Evolutionary conservation across 345 rosid species (phyloP), one percentile per base, ranked within the genome.

Genomic region (Citrus trifoliata): DNA sequence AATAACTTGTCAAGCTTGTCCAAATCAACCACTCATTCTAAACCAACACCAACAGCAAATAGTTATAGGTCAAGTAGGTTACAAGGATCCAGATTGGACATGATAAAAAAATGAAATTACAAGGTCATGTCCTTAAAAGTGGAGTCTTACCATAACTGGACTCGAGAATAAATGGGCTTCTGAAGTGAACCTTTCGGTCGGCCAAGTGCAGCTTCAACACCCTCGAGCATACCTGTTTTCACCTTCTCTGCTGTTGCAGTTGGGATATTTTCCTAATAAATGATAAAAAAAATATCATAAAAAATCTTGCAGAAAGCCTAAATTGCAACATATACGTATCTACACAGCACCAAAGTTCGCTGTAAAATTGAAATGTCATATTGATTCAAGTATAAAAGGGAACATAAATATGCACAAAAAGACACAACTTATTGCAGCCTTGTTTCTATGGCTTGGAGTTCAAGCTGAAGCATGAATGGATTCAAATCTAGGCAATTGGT

Each of bases 141-240:
- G 58, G 55, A 6, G 46, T 67, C 80, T 86, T 86, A 93, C 97
- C 99, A 95, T 75, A 93, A 88, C 78, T 93, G 99, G 68, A 92
- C 83, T 30, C 86, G 80, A 0, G 87, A 80, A 59, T 92, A 95
- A 67, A 82, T 55, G 19, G 97, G 98, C 82, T 18, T 85, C 35
- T 73, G 90, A 82, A 92, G 95, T 46, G 91, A 90, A 76, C 89
- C 88, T 81, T 84, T 87, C 25, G 90, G 82, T 16, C 91, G 79
- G 73, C 99, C 98, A 42, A 89, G 86, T 5, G 93, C 98, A 2
- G 80, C 65, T 88, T 92, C 94, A 27, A 92, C 93, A 35, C 97
- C 97, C 67, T 85, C 87, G 58, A 95, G 89, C 98, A 95, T 92
- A 37, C 82, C 89, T 25, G 82, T 59, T 82, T 82, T 92, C 79